Percentiles rank a stretch among this genome's conserved stretches.
phyloP scores from a whole-genome alignment of 2,329 filamentous ascomycete species.

The Colletotrichum acutatum region DNA sequence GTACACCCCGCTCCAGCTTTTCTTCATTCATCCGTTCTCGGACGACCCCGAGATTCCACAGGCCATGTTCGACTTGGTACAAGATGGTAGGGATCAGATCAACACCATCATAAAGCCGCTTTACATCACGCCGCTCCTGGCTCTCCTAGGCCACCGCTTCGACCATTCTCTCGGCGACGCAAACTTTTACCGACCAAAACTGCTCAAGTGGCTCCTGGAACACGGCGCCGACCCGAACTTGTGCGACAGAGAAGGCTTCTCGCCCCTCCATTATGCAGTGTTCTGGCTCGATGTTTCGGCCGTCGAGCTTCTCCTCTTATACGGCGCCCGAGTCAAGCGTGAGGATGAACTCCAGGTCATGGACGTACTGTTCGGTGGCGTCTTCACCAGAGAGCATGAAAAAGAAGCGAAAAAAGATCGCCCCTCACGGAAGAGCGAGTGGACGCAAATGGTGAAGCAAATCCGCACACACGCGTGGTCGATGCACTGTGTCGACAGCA shows the following conservation, averaged over 20 bases:
- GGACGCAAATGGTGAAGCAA: neutral
- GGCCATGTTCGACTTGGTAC: neutral
- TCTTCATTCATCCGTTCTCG: conserved; percentile 19
- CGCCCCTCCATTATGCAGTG: conserved; percentile 18
- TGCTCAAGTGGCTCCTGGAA: conserved; percentile 18
- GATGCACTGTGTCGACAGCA: neutral
- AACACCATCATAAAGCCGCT: neutral
- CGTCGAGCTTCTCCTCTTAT: conserved; percentile 1
- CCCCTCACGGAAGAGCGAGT: neutral
- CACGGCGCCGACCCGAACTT: conserved; percentile 23
- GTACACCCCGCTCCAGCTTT: conserved; percentile 16
- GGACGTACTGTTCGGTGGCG: neutral
- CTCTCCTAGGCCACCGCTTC: conserved; percentile 19
- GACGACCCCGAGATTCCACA: conserved; percentile 16
- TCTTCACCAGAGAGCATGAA: neutral
- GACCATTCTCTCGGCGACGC: conserved; percentile 1
- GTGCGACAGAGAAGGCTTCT: conserved; percentile 14
- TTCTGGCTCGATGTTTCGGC: conserved; percentile 24
- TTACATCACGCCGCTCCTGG: neutral
- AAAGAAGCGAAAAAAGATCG: neutral
- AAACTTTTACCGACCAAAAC: conserved; percentile 14
- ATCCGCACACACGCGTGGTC: neutral
- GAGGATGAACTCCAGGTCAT: neutral
- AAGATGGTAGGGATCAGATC: neutral
- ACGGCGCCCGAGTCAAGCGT: neutral